Evolutionary conservation across 805 yeast genomes (phyloP).

Genomic region (Cyberlindnera mycetangii): DNA sequence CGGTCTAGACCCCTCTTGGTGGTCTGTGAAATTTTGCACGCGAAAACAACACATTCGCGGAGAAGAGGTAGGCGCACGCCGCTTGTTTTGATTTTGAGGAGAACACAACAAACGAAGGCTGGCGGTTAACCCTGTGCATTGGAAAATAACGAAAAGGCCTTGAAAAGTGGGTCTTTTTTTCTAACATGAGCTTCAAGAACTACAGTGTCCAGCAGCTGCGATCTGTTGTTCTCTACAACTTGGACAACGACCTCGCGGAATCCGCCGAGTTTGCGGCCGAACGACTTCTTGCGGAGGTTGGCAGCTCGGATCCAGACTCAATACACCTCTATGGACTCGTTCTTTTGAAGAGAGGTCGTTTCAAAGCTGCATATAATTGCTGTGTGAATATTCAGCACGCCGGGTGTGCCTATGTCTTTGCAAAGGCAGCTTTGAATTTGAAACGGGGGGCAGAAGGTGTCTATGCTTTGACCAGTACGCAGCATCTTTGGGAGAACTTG

Average conservation of each 20-base stretch:
- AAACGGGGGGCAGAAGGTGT: slow-evolving; percentile 62
- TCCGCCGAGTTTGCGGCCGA: slow-evolving; percentile 90
- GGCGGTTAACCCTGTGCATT: neutral
- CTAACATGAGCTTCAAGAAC: slow-evolving; percentile 20
- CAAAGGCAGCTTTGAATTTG: slow-evolving; percentile 58
- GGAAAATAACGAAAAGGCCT: no score
- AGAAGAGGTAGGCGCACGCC: neutral
- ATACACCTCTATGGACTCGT: slow-evolving; percentile 69
- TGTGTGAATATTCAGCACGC: slow-evolving; percentile 47
- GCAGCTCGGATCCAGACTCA: slow-evolving; percentile 45
- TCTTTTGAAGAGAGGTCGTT: slow-evolving; percentile 54
- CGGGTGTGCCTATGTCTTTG: slow-evolving; percentile 77
- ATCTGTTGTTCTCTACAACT: slow-evolving; percentile 60
- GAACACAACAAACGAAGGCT: neutral
- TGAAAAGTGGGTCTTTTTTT: neutral
- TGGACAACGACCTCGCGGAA: slow-evolving; percentile 63
- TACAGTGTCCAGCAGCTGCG: slow-evolving; percentile 42
- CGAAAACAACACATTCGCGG: neutral
- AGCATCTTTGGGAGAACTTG: slow-evolving; percentile 35
- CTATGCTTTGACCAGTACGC: slow-evolving; percentile 40
- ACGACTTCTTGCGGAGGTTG: slow-evolving; percentile 62
- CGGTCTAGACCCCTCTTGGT: slow-evolving; percentile 1
- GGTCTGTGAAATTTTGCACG: neutral
- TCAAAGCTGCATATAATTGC: slow-evolving; percentile 60
- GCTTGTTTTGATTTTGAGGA: neutral